Evolutionary conservation across 1,284 basidiomycete species (phyloP), one percentile per base, ranked within the genome.

Genomic region (Puccinia sorghi): DNA sequence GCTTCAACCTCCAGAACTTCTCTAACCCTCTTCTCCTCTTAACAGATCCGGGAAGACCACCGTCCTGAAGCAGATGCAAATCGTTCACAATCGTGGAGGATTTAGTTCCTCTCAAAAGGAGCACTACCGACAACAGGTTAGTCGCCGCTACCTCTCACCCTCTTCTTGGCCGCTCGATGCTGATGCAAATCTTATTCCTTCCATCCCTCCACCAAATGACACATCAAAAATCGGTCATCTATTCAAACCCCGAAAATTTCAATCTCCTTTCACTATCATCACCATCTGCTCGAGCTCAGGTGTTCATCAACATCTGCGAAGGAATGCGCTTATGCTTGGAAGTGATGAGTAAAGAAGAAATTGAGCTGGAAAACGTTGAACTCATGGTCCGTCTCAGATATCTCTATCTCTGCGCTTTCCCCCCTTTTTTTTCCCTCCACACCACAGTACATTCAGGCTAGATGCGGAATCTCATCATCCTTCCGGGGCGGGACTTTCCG

Each of bases 61-160:
- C 57, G 76, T 78, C 15, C 57, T 78, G 8, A 78, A 78, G 27
- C 76, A 78, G 67, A 78, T 78, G 76, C 67, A 71, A 61, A 78
- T 78, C 52, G 76, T 78, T 41, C 76, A 78, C 67, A 71, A 71
- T 46, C 76, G 67, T 1, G 54, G 56, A 32, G 76, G 76, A 46
- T 78, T 78, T 32, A 50, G 67, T 15, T 3, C 76, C n/a, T 17
- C 76, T 3, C 76, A 78, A 39, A 78, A 61, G 66, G 76, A 78
- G 52, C 27, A 78, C 27, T 78, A 78, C 57, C 66, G 76, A 6
- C 76, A 78, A 61, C 76, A 78, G 66, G 76, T 71, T n/a, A n/a
- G n/a, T 32, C 50, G 43, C 61, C 41, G 3, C 17, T 41, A 37
- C 52, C 3, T 5, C 37, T 46, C 59, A 43, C 17, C n/a, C 32